Evolutionary conservation across 2,329 filamentous ascomycete species (phyloP).

Genomic region (Apiospora koreana): DNA sequence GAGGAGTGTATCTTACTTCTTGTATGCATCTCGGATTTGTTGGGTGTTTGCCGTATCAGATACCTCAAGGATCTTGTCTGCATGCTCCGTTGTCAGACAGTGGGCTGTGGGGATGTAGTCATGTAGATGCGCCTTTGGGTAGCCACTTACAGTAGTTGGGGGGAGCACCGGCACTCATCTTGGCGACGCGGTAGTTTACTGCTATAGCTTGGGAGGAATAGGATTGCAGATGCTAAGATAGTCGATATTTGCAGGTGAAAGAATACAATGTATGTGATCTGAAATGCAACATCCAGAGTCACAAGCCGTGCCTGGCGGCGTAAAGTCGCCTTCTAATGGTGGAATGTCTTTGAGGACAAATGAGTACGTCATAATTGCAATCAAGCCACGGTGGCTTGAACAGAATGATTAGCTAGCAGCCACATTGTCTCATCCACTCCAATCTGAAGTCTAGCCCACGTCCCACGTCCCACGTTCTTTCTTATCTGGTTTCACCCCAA

Average conservation of each 20-base stretch:
- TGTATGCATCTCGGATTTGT: conserved; percentile 93
- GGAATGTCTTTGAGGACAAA: neutral
- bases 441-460: neutral
- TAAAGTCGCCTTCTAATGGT: neutral
- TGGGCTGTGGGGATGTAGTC: conserved; percentile 18
- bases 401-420: neutral
- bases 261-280: neutral
- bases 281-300: neutral
- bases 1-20: conserved; percentile 57
- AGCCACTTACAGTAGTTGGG: conserved; percentile 59
- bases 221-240: neutral
- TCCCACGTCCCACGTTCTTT: neutral
- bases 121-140: conserved; percentile 8
- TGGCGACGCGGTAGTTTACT: conserved; percentile 31
- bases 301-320: neutral
- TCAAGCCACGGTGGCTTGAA: conserved; percentile 12
- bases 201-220: neutral
- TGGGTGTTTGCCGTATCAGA: conserved; percentile 73
- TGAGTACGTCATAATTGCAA: conserved; percentile 7
- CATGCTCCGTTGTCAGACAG: conserved; percentile 21
- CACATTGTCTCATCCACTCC: neutral
- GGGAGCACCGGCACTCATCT: conserved; percentile 40
- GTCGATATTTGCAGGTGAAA: conserved; percentile 16
- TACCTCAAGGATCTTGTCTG: conserved; percentile 76
- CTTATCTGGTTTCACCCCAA: neutral